Evolutionary conservation across 2,329 filamentous ascomycete species (phyloP), one percentile per base, ranked within the genome.

Genomic region (Epicoccum sorghinum): DNA sequence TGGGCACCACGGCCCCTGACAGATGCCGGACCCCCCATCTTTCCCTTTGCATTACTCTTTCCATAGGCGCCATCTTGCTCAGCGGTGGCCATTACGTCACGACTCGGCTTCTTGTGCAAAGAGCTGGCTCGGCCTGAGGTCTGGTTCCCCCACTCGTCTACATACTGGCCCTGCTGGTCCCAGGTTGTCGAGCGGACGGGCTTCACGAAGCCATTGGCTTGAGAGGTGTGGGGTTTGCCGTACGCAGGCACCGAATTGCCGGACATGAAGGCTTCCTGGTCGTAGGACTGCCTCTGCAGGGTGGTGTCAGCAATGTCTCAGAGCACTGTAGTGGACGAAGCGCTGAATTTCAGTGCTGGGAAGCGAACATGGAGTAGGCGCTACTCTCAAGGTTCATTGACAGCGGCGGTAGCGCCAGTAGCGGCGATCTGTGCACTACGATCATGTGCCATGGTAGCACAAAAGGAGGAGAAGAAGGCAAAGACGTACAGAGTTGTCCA

Each of bases 51-150:
- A 36, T 30, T 56, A 18, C 52, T 59, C 48, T 71, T 75, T 63
- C 80, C 79, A 44, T 79, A 70, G 35, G 77, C 54, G 64, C 77
- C 79, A 50, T 83, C 81, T n/a, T 77, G 71, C 10, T 78, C 77
- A 33, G 67, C 71, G 41, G 67, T 70, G 3, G 77, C 74, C 46
- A 76, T 76, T 43, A 77, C 67, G 50, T 77, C 77, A 41, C 77
- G 76, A 43, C 77, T 73, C 33, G 60, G 50, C 48, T 79, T 78
- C 48, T 75, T 72, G 52, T 64, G 70, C 39, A 78, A 66, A 27
- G 72, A 71, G 47, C 70, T 60, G 27, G 73, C 63, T 47, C 72
- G 68, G 32, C 70, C 71, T 12, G 77, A 70, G 18, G 63, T 66
- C 32, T 76, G 64, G 51, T 74, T 56, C 13, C 52, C 47, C 30